A percentile compares a stretch with the other conserved stretches of the same genome.
Conservation (phyloP, 1,284 basidiomycete species). For the Chondrostereum purpureum region DNA sequence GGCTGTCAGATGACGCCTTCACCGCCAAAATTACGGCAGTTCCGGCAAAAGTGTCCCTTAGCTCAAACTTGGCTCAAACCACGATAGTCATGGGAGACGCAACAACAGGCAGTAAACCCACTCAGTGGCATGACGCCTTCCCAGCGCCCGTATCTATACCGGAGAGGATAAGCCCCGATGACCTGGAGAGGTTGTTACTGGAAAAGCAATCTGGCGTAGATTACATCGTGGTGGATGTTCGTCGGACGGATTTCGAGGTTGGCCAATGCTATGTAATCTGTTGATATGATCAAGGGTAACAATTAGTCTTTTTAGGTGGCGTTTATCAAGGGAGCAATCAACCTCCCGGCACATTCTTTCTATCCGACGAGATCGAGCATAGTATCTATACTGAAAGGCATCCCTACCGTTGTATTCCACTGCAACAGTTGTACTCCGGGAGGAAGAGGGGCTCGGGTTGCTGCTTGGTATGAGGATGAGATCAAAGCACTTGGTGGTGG, state of each 20-base stretch:
- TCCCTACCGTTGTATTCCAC: constrained; percentile 20
- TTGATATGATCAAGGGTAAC: no score
- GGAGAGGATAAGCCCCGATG: constrained; percentile 11
- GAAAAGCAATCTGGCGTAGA: constrained; percentile 12
- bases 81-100: not conserved
- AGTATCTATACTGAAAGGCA: constrained; percentile 11
- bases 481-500: constrained; percentile 7
- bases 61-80: no score
- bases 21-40: no score
- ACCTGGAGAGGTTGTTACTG: constrained; percentile 12
- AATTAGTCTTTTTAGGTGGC: constrained; percentile 11
- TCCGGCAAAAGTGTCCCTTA: no score
- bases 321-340: constrained; percentile 19
- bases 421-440: constrained; percentile 19
- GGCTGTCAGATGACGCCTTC: no score
- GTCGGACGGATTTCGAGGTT: constrained; percentile 21
- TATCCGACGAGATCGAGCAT: constrained; percentile 19
- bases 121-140: constrained; percentile 16
- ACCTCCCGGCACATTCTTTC: constrained; percentile 23
- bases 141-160: constrained; percentile 13
- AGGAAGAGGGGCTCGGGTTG: constrained; percentile 17
- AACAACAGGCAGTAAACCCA: constrained; percentile 7
- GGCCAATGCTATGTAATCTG: not conserved
- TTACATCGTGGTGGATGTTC: constrained; percentile 20
- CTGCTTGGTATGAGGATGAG: constrained; percentile 19